Evolutionary conservation across 1,284 basidiomycete genomes (phyloP).

Genomic region (Cystobasidium sp.): DNA sequence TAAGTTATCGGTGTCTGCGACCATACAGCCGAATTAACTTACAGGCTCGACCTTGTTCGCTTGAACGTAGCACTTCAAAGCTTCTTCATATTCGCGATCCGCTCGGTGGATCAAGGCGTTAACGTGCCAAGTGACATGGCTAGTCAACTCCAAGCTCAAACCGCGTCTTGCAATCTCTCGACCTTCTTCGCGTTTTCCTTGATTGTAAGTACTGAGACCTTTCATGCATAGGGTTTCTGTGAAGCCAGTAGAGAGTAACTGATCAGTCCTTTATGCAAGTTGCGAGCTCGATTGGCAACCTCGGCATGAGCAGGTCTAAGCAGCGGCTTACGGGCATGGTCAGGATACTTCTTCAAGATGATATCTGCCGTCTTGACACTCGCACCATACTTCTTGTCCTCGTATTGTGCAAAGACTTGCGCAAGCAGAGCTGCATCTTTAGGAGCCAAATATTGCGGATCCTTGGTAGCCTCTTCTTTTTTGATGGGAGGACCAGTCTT

Average conservation of each 20-base stretch:
- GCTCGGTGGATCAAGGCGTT: slow-evolving; percentile 90
- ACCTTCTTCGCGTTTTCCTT: slow-evolving; percentile 82
- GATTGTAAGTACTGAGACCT: slow-evolving; percentile 81
- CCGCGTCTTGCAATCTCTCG: slow-evolving; percentile 85
- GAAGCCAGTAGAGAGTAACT: slow-evolving; percentile 51
- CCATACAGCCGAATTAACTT: slow-evolving; percentile 53
- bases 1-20: not conserved
- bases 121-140: slow-evolving; percentile 98
- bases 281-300: slow-evolving; percentile 3
- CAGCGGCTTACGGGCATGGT: slow-evolving; percentile 80
- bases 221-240: slow-evolving; percentile 93
- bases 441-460: slow-evolving; percentile 64
- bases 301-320: not conserved
- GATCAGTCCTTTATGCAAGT: slow-evolving; percentile 50
- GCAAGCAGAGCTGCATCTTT: slow-evolving; percentile 88
- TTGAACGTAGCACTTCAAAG: slow-evolving; percentile 74
- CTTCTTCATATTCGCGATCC: slow-evolving; percentile 85
- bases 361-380: slow-evolving; percentile 89
- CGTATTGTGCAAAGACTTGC: slow-evolving; percentile 79
- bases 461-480: slow-evolving; percentile 28
- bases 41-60: slow-evolving; percentile 89
- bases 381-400: slow-evolving; percentile 85
- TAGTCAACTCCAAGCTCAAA: slow-evolving; percentile 82
- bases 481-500: slow-evolving; percentile 43
- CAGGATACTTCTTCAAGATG: slow-evolving; percentile 92